These are phyloP conservation scores for Malbranchea cinnamomea DNA, from an alignment of 2,329 filamentous ascomycete genomes.

Conservation along the genomic window DNA sequence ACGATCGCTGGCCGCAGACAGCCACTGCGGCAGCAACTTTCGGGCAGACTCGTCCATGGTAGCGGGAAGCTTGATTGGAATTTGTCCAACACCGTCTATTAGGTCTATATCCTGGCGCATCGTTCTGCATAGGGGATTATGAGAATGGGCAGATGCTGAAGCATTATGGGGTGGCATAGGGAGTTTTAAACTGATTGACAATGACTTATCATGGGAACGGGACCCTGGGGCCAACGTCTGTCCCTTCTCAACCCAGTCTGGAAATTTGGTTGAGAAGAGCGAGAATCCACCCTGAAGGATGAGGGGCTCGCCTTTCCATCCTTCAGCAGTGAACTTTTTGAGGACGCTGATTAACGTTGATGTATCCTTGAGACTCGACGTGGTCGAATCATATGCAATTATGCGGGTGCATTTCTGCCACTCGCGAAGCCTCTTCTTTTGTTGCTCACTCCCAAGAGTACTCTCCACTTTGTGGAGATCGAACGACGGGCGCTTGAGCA, in stretches of 20 bases:
- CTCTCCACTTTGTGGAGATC: slow-evolving; percentile 75
- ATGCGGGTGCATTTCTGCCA: slow-evolving; percentile 66
- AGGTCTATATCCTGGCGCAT: slow-evolving; percentile 96
- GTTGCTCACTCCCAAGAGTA: slow-evolving; percentile 60
- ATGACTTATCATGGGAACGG: slow-evolving; percentile 24
- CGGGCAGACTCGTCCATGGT: slow-evolving; percentile 33
- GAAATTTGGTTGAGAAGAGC: slow-evolving; percentile 53
- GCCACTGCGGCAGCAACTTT: slow-evolving; percentile 57
- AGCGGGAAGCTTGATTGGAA: slow-evolving; percentile 44
- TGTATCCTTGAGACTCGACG: slow-evolving; percentile 66
- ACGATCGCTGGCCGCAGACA: slow-evolving; percentile 51
- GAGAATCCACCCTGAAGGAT: slow-evolving; percentile 73
- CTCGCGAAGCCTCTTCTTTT: slow-evolving; percentile 56
- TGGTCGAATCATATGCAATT: slow-evolving; percentile 73
- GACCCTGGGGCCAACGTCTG: slow-evolving; percentile 13
- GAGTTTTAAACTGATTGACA: slow-evolving; percentile 37
- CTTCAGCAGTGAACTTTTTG: slow-evolving; percentile 81
- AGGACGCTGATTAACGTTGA: slow-evolving; percentile 69
- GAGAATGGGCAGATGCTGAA: slow-evolving; percentile 46
- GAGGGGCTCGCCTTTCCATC: slow-evolving; percentile 57
- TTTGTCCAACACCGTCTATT: slow-evolving; percentile 80
- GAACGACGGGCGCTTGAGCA: slow-evolving; percentile 82
- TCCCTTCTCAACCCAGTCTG: slow-evolving; percentile 45
- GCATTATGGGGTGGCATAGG: slow-evolving; percentile 44
- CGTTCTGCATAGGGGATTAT: slow-evolving; percentile 87